Base-by-base conservation (phyloP, 768 basidiomycete species). In the Pulveroboletus ravenelii region DNA sequence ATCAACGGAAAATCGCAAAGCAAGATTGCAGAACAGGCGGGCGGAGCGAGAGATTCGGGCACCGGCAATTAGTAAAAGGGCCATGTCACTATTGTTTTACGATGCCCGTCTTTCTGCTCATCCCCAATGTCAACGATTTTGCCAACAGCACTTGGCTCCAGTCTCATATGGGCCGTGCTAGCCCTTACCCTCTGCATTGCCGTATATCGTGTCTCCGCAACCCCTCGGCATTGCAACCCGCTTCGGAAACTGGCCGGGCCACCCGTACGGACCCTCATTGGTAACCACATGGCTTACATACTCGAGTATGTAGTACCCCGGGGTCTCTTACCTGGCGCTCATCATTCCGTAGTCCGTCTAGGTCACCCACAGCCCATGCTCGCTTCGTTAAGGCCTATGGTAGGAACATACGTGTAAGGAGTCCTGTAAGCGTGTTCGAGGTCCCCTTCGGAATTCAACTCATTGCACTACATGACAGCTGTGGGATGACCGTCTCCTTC, bases 401-500 rank as follows among this genome's bases (percentile, higher is more conserved):
- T 4, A 76, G 85, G 50, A 83, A 79, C 43, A 75, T 90, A 37
- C 79, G 84, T 34, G 76, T 91, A 45, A 76, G 79, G 41, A 89
- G 78, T 41, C 84, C 84, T 45, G 88, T 89, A 68, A 53, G 87
- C 75, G n/a, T 10, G 34, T 29, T 42, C 40, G 10, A 45, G 23
- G 27, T 6, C 25, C 18, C 27, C 38, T 35, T n/a, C 35, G 6
- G 47, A 31, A 48, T 41, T 23, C 27, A 15, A 45, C 61, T 64
- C 47, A 64, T 29, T 1, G 23, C 31, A 15, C 23, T 5, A 17
- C 25, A 42, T 36, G 25, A 34, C 50, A 91, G 88, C 20, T 23
- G 20, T 87, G 84, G 80, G 89, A 87, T 52, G 76, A 82, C 37
- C 82, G 93, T 32, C 78, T 95, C 1, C 73, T 91, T 48, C 89